Conservation (phyloP, 1,284 basidiomycete genomes). For the Laetiporus sulphureus region DNA sequence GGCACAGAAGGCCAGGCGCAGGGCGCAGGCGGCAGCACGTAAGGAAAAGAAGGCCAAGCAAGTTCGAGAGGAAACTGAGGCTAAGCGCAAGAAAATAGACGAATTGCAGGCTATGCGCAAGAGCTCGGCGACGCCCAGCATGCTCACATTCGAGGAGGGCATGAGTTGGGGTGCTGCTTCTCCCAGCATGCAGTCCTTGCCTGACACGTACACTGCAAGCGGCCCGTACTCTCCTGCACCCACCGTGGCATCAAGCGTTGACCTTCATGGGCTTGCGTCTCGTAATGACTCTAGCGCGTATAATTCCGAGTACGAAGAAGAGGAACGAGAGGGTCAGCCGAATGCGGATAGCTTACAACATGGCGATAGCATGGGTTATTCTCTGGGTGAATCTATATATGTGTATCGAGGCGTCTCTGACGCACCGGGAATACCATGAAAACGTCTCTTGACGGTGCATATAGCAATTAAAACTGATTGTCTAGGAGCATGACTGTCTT, state of each 20-base stretch:
- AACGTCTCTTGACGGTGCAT: too few relatives aligned
- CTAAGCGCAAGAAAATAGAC: slow-evolving; percentile 13
- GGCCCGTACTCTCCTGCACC: slow-evolving; percentile 38
- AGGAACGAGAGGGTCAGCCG: slow-evolving; percentile 15
- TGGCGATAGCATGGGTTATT: too few relatives aligned
- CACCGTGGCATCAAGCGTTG: slow-evolving; percentile 40
- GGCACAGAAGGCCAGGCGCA: slow-evolving; percentile 20
- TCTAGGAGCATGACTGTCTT: too few relatives aligned
- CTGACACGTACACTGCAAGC: slow-evolving; percentile 6
- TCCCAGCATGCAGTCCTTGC: slow-evolving; percentile 13
- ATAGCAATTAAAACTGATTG: too few relatives aligned
- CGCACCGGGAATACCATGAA: too few relatives aligned
- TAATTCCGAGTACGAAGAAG: slow-evolving; percentile 26
- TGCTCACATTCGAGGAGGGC: slow-evolving; percentile 4
- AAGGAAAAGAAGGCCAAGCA: slow-evolving; percentile 16
- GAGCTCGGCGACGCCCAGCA: neutral
- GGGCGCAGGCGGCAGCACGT: slow-evolving; percentile 20
- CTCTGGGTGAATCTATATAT: neutral
- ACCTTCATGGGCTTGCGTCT: slow-evolving; percentile 22
- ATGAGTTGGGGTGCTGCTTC: slow-evolving; percentile 18
- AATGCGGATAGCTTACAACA: too few relatives aligned
- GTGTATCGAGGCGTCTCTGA: neutral
- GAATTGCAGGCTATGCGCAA: slow-evolving; percentile 1
- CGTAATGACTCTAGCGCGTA: slow-evolving; percentile 26
- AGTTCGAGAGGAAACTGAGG: slow-evolving; percentile 13